phyloP scores from a whole-genome alignment of 2,329 filamentous ascomycete species.

The Xylariaceae sp. region DNA sequence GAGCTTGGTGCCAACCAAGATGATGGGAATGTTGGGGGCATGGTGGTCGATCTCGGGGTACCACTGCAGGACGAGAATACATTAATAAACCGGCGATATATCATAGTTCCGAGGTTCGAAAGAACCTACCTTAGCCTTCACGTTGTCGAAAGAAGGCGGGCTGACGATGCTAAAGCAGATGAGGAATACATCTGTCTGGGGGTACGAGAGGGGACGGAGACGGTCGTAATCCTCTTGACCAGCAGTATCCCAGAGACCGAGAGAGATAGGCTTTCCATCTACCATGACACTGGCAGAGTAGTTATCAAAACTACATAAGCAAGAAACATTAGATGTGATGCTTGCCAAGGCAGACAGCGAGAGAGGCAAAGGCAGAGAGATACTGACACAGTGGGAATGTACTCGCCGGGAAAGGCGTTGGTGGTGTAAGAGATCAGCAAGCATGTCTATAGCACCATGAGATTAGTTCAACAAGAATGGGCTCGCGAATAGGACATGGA shows the following conservation, averaged over 20 bases:
- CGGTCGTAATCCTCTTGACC: slow-evolving; percentile 98
- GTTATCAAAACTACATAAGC: slow-evolving; percentile 75
- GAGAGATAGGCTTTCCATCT: slow-evolving; percentile 93
- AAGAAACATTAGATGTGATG: slow-evolving; percentile 18
- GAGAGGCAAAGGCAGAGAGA: neutral
- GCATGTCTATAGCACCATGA: slow-evolving; percentile 65
- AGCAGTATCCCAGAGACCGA: slow-evolving; percentile 97
- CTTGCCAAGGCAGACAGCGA: neutral
- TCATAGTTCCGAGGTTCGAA: neutral
- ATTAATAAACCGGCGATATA: slow-evolving; percentile 10
- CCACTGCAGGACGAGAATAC: slow-evolving; percentile 56
- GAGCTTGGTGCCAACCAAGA: slow-evolving; percentile 94
- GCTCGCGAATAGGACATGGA: neutral
- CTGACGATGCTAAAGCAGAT: slow-evolving; percentile 99
- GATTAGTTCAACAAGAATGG: too few relatives aligned
- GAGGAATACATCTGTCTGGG: slow-evolving; percentile 95
- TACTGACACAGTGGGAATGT: slow-evolving; percentile 93
- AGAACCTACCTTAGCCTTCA: slow-evolving; percentile 84
- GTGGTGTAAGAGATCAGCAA: slow-evolving; percentile 98
- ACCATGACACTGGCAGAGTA: slow-evolving; percentile 99
- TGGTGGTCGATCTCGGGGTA: slow-evolving; percentile 97
- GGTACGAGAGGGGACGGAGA: slow-evolving; percentile 90
- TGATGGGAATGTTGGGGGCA: slow-evolving; percentile 90
- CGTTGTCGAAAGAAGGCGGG: slow-evolving; percentile 97
- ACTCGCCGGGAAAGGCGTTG: slow-evolving; percentile 99